Evolutionary conservation across 139 green algal species (phyloP), one percentile per base, ranked within the genome.

Genomic region (Coelastrella sp.): DNA sequence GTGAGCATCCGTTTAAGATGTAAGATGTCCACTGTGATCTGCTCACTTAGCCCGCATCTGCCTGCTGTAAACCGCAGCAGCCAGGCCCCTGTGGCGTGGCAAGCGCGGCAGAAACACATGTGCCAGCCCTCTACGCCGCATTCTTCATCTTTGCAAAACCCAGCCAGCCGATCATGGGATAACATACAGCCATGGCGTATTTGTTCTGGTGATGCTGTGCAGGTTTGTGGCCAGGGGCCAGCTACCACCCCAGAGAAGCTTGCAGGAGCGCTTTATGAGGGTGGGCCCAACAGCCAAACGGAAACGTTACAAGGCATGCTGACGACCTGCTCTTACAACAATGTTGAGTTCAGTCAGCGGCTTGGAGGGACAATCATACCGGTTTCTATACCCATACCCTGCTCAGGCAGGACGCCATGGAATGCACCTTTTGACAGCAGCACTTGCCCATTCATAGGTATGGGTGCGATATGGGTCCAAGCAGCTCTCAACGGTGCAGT

Each of bases 191-290:
- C 3, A 78, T 79, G 4, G 32, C 32, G 1, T 47, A 1, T 1
- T 47, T 47, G 32, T 47, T 47, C 0, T 47, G 32, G 0, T 65
- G 66, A n/a, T 23, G 54, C 19, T 32, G 4, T 16, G 68, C 68
- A 88, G 83, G 85, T 90, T 7, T 90, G 85, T 71, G 85, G 85
- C 10, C 58, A 83, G 22, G 85, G 85, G n/a, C 85, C 85, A 20
- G 86, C 76, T 32, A 83, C 86, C 16, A 80, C 68, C 4, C 86
- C 86, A 11, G 73, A 79, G 13, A 68, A 92, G 68, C 22, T 92
- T 47, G n/a, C 54, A 14, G 32, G 11, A 14, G 64, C 78, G 0
- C 20, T 92, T 17, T 90, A 89, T 61, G 59, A 60, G 2, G 85
- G 58, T 14, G 19, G 57, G 74, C 64, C 74, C 7, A 66, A 85